Percentiles rank a stretch among this genome's conserved stretches.
These are phyloP conservation scores for Phytophthora niederhauseri DNA, from an alignment of 352 stramenopile genomes.

Conservation along the genomic window DNA sequence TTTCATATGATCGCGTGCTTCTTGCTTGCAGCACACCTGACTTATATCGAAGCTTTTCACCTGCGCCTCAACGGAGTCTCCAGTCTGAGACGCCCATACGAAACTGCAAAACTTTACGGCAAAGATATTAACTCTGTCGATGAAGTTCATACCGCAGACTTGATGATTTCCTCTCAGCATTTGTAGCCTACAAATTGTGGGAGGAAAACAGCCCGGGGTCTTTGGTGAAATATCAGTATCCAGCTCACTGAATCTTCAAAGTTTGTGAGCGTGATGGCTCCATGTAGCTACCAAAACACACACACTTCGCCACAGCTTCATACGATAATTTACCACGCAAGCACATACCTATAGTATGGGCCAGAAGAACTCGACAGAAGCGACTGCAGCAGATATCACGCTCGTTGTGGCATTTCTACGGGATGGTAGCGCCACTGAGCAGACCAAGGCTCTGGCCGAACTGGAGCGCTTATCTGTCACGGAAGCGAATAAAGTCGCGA, in stretches of 20 bases:
- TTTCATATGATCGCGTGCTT: too few species aligned
- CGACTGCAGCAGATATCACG: background rate
- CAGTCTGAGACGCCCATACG: too few species aligned
- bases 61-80: too few species aligned
- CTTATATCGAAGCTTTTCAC: too few species aligned
- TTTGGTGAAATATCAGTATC: constrained; percentile 1
- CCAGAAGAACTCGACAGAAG: background rate
- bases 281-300: constrained; percentile 2
- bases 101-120: too few species aligned
- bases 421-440: constrained; percentile 1
- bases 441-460: background rate
- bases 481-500: background rate
- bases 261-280: background rate
- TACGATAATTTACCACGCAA: background rate
- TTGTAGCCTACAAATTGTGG: too few species aligned
- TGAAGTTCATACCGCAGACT: too few species aligned
- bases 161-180: too few species aligned
- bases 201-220: background rate
- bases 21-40: too few species aligned
- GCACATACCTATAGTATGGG: background rate
- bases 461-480: background rate
- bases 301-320: background rate
- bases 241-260: background rate
- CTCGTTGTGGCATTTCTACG: constrained; percentile 4
- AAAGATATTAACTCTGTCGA: too few species aligned